Evolutionary conservation across 306 rosid genomes (phyloP).

Genomic region (Begonia peltatifolia): DNA sequence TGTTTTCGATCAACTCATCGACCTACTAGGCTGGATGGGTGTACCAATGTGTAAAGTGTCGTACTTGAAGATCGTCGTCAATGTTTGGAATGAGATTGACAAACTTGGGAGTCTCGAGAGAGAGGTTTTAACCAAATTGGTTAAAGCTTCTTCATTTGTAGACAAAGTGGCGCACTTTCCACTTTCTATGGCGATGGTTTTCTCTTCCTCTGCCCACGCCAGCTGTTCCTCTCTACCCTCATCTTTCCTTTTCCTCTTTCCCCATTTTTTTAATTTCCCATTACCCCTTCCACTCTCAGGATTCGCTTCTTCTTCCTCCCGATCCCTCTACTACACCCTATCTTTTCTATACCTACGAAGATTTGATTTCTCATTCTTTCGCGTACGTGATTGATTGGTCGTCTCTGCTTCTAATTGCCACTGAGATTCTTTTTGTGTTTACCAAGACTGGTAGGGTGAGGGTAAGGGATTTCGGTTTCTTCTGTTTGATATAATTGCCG

Average conservation of each 20-base stretch:
- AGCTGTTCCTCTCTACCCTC: slow-evolving; percentile 3
- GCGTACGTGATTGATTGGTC: neutral
- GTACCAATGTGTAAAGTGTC: no score
- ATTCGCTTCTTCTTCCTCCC: neutral
- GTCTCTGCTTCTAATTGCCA: neutral
- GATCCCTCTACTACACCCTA: neutral
- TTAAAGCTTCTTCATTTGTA: slow-evolving; percentile 7
- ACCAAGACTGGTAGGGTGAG: slow-evolving; percentile 3
- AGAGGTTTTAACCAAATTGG: neutral
- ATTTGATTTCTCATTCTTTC: neutral
- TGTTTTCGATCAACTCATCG: no score
- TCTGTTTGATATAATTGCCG: slow-evolving; percentile 1
- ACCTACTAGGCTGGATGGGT: no score
- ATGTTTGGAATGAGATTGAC: no score
- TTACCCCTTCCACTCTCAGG: neutral
- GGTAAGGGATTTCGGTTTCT: slow-evolving; percentile 1
- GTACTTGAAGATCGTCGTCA: no score
- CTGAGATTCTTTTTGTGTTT: neutral
- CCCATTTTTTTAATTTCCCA: slow-evolving; percentile 1
- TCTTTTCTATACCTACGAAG: neutral
- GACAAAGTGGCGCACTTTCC: slow-evolving; percentile 8
- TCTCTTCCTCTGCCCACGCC: slow-evolving; percentile 13
- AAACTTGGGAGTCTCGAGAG: no score
- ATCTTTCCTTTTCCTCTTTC: neutral
- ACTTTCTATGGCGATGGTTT: slow-evolving; percentile 23